Conservation (phyloP, 768 basidiomycete genomes). For the Infundibulicybe gibba region DNA sequence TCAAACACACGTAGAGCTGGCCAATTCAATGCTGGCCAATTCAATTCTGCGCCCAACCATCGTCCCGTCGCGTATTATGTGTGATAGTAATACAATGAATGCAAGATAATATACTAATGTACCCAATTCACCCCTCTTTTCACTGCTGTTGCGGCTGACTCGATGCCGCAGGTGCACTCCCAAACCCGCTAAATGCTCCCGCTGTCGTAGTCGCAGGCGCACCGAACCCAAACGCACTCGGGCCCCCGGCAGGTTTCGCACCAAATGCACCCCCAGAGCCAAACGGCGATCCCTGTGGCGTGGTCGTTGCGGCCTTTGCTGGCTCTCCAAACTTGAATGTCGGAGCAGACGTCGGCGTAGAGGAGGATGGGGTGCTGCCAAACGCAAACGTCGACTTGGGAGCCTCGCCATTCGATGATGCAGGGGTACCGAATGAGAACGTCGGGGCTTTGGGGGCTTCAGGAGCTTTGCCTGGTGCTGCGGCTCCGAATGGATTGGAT, state of each 20-base stretch:
- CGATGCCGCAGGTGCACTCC: conserved; percentile 12
- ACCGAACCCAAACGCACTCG: conserved; percentile 30
- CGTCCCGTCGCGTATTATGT: too few species aligned
- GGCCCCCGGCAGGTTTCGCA: conserved; percentile 6
- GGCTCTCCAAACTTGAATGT: background rate
- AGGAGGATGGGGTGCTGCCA: background rate
- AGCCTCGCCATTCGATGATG: conserved; percentile 3
- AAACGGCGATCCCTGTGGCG: conserved; percentile 24
- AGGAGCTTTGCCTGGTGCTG: conserved; percentile 5
- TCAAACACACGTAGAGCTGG: too few species aligned
- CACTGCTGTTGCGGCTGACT: conserved; percentile 22
- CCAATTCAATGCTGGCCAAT: too few species aligned
- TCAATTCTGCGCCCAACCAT: too few species aligned
- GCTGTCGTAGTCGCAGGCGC: conserved; percentile 3
- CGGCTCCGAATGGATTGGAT: background rate
- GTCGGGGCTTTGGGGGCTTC: conserved; percentile 4
- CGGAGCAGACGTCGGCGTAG: too few species aligned
- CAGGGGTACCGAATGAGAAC: conserved; percentile 1
- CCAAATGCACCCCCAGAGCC: conserved; percentile 15
- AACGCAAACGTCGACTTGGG: conserved; percentile 11
- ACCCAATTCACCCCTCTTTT: background rate
- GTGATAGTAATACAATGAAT: conserved; percentile 1
- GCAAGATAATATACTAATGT: background rate
- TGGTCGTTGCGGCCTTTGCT: conserved; percentile 7
- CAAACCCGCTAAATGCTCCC: conserved; percentile 11